Evolutionary conservation across 208 protist genomes (phyloP).

Genomic region (Trypanosoma melophagium): DNA sequence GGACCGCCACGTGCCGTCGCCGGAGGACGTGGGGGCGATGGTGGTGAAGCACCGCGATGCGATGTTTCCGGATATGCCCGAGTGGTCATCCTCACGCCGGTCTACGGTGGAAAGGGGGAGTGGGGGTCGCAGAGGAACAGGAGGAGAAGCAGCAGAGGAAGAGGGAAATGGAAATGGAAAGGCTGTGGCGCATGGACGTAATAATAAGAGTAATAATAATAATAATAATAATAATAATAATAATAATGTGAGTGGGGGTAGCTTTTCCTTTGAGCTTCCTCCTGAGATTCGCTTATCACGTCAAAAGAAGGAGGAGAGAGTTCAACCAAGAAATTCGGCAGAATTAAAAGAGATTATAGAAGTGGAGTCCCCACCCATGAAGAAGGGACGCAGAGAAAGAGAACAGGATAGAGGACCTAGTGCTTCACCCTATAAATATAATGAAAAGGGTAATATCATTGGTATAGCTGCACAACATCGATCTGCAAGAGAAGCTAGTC

Average conservation of each 20-base stretch:
- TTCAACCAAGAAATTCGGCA: slow-evolving; percentile 50
- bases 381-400: slow-evolving; percentile 19
- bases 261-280: slow-evolving; percentile 63
- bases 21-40: slow-evolving; percentile 56
- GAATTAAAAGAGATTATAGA: slow-evolving; percentile 40
- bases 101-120: neutral
- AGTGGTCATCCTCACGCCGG: slow-evolving; percentile 4
- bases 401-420: slow-evolving; percentile 14
- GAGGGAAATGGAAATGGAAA: neutral
- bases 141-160: slow-evolving; percentile 14
- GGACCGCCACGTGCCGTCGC: slow-evolving; percentile 41
- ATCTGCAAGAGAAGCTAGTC: slow-evolving; percentile 43
- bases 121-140: neutral
- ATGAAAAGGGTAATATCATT: slow-evolving; percentile 62
- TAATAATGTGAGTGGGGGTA: slow-evolving; percentile 10
- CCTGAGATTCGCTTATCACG: slow-evolving; percentile 52
- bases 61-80: slow-evolving; percentile 48
- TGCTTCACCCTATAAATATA: slow-evolving; percentile 32
- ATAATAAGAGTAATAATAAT: neutral
- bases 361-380: slow-evolving; percentile 11
- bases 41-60: slow-evolving; percentile 67
- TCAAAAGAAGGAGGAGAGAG: slow-evolving; percentile 21
- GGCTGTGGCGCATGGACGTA: neutral
- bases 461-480: slow-evolving; percentile 75
- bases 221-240: slow-evolving; percentile 3